phyloP scores from a whole-genome alignment of 495 filamentous ascomycete species.

The Lasiosphaeria ovina region DNA sequence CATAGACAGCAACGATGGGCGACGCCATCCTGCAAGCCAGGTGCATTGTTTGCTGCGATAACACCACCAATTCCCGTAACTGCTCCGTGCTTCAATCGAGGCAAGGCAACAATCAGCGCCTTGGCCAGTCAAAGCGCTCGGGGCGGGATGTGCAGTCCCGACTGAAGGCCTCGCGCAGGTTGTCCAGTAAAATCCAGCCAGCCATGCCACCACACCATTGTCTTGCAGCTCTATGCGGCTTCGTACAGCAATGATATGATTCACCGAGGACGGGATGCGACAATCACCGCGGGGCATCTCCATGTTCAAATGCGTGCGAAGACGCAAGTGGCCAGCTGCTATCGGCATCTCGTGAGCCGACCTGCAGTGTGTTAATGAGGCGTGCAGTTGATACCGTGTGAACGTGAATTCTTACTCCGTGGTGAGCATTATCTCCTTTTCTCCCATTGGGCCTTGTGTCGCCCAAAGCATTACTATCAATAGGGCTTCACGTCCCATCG shows the following conservation, averaged over 20 bases:
- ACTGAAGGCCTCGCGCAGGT: neutral
- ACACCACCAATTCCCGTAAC: neutral
- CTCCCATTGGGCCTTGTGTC: no score
- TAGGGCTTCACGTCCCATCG: no score
- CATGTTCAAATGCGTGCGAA: no score
- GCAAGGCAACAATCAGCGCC: neutral
- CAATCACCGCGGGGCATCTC: neutral
- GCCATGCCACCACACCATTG: neutral
- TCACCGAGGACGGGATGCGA: neutral
- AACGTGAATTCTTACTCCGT: no score
- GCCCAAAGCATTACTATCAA: no score
- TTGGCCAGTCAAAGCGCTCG: conserved; percentile 1
- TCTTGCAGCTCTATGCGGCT: conserved; percentile 1
- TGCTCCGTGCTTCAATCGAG: neutral
- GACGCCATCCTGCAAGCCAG: neutral
- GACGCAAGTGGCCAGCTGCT: no score
- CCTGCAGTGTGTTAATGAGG: neutral
- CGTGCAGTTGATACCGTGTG: neutral
- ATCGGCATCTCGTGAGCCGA: no score
- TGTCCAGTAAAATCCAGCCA: conserved; percentile 2
- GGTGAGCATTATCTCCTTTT: no score
- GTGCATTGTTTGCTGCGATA: neutral
- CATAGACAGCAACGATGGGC: neutral
- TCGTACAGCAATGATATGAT: neutral
- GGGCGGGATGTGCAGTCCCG: neutral